phyloP scores from a whole-genome alignment of 176 grass and related monocot genomes.

The Avena eriantha region DNA sequence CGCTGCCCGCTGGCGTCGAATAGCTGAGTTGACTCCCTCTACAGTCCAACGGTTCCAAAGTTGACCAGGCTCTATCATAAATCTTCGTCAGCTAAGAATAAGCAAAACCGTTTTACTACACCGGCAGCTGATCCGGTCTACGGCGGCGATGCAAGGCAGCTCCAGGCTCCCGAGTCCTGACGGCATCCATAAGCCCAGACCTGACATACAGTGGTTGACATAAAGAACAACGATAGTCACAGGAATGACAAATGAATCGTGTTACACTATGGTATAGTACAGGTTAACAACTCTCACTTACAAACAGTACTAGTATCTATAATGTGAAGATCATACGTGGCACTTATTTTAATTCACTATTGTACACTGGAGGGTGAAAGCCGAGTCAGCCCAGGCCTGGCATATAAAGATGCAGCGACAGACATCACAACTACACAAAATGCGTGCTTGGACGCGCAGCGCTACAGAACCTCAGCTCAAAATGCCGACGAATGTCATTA shows the following conservation, averaged over 20 bases:
- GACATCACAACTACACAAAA: background rate
- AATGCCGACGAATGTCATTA: background rate
- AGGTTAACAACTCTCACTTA: constrained; percentile 12
- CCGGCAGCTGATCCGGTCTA: too few relatives aligned
- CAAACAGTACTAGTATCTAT: background rate
- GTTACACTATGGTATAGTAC: constrained; percentile 17
- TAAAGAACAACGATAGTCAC: background rate
- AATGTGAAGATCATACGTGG: background rate
- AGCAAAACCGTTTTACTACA: too few relatives aligned
- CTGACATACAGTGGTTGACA: background rate
- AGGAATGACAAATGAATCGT: background rate
- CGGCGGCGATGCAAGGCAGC: too few relatives aligned
- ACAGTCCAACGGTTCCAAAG: too few relatives aligned
- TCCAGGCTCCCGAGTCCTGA: too few relatives aligned
- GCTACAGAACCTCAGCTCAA: background rate
- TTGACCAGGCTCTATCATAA: too few relatives aligned
- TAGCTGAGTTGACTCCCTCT: too few relatives aligned
- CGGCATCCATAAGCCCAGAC: too few relatives aligned
- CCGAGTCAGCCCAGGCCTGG: background rate
- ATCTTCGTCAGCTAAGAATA: too few relatives aligned
- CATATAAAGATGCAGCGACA: constrained; percentile 5
- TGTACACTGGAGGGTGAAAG: constrained; percentile 28
- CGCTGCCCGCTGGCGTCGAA: background rate
- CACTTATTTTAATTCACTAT: constrained; percentile 19
- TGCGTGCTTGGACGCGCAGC: background rate